Conservation (phyloP, 441 rosid genomes). For the Erodium texanum region DNA sequence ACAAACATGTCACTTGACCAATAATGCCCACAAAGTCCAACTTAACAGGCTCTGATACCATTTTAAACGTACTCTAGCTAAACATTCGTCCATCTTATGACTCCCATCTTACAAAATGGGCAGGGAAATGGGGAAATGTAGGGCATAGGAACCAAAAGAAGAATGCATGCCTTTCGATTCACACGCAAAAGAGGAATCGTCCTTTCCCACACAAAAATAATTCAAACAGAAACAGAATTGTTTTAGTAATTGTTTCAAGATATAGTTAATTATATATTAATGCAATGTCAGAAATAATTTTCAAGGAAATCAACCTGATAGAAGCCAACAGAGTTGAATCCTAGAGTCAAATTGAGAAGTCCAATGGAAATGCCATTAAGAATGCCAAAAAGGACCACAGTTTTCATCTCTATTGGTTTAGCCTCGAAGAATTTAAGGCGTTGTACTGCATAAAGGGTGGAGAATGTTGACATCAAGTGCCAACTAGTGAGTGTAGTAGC, state of each 20-base stretch:
- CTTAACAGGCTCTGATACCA: no score
- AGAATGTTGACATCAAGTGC: constrained; percentile 89
- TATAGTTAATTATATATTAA: background rate
- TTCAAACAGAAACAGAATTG: background rate
- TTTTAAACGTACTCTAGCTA: no score
- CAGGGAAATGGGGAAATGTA: background rate
- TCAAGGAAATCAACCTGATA: constrained; percentile 22
- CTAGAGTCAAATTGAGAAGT: constrained; percentile 82
- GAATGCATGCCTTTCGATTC: background rate
- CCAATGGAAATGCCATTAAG: constrained; percentile 98
- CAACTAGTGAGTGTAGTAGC: constrained; percentile 94
- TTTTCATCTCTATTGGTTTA: constrained; percentile 66
- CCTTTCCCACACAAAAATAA: background rate
- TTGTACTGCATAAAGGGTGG: constrained; percentile 77
- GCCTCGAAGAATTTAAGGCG: constrained; percentile 70
- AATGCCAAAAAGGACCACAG: constrained; percentile 85
- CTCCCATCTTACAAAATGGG: no score
- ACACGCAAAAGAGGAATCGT: background rate
- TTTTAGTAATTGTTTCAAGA: background rate
- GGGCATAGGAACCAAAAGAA: background rate
- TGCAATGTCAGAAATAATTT: background rate
- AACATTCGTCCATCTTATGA: no score
- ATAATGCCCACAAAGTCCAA: no score
- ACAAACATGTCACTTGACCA: no score
- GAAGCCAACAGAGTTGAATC: constrained; percentile 93